Evolutionary conservation across 2,329 filamentous ascomycete species (phyloP).

Genomic region (Helicocarpus griseus): DNA sequence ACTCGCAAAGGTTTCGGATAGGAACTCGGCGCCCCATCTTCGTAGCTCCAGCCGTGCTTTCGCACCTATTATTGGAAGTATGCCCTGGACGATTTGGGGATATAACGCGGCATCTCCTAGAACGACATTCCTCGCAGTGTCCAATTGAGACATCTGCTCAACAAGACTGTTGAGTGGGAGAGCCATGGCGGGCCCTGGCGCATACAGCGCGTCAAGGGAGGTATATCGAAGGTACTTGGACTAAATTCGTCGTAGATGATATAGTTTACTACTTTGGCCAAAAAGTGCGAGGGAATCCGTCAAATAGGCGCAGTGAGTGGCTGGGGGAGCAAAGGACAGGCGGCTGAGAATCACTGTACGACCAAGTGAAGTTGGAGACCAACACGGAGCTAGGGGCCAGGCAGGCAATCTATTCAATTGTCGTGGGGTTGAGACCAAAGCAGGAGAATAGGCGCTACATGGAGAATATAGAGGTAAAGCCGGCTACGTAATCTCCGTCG

Average conservation of each 20-base stretch:
- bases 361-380: neutral
- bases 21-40: conserved; percentile 92
- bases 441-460: neutral
- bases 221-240: neutral
- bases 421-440: neutral
- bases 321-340: neutral
- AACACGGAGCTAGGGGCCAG: neutral
- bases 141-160: conserved; percentile 77
- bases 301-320: neutral
- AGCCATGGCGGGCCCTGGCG: conserved; percentile 5
- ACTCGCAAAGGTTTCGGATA: conserved; percentile 90
- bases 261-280: neutral
- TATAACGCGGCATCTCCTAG: conserved; percentile 82
- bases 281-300: neutral
- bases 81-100: conserved; percentile 79
- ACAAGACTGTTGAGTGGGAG: conserved; percentile 45
- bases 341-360: neutral
- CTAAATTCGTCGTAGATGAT: neutral
- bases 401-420: neutral
- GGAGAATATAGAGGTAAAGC: neutral
- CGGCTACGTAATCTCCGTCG: neutral
- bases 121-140: conserved; percentile 82
- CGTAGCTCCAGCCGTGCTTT: conserved; percentile 68
- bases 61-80: conserved; percentile 80
- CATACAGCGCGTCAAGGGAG: neutral